Percentiles rank a stretch among this genome's conserved stretches.
phyloP scores from a whole-genome alignment of 2,329 filamentous ascomycete genomes.

The Biscogniauxia mediterranea region DNA sequence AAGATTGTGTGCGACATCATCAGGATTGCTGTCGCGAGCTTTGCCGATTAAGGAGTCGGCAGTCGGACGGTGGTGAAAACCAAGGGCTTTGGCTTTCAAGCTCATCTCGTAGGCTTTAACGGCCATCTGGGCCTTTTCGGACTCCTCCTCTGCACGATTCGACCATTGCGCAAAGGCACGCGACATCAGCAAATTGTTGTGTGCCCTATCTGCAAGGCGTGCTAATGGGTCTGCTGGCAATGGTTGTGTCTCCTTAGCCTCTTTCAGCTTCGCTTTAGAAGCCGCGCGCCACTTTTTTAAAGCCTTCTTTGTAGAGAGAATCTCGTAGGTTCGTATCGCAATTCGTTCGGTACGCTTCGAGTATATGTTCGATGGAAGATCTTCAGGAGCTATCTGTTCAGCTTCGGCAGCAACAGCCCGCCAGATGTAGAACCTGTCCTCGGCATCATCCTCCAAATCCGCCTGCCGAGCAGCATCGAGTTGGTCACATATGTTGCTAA shows the following conservation, averaged over 20 bases:
- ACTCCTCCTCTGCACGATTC: constrained; percentile 31
- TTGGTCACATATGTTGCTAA: constrained; percentile 21
- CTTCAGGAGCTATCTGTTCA: constrained; percentile 17
- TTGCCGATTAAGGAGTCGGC: constrained; percentile 3
- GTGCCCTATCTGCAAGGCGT: constrained; percentile 27
- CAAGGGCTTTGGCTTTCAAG: constrained; percentile 31
- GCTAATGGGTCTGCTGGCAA: constrained; percentile 17
- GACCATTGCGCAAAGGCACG: constrained; percentile 31
- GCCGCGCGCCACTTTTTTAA: constrained; percentile 26
- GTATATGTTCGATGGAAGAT: constrained; percentile 27
- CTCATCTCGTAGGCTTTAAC: constrained; percentile 29
- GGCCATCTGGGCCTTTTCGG: constrained; percentile 27
- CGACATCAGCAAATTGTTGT: constrained; percentile 30
- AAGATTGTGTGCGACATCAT: not conserved
- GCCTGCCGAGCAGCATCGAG: constrained; percentile 25
- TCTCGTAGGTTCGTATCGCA: constrained; percentile 28
- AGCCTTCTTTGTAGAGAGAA: constrained; percentile 24
- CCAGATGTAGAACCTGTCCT: constrained; percentile 27
- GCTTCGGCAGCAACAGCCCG: constrained; percentile 24
- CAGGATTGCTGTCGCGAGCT: not conserved
- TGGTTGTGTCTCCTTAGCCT: constrained; percentile 13
- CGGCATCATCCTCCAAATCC: constrained; percentile 22
- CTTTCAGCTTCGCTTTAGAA: constrained; percentile 17
- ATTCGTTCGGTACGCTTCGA: constrained; percentile 32
- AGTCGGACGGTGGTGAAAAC: constrained; percentile 11